Conservation (phyloP, 176 grass and related monocot genomes). For the Triticum monococcum region DNA sequence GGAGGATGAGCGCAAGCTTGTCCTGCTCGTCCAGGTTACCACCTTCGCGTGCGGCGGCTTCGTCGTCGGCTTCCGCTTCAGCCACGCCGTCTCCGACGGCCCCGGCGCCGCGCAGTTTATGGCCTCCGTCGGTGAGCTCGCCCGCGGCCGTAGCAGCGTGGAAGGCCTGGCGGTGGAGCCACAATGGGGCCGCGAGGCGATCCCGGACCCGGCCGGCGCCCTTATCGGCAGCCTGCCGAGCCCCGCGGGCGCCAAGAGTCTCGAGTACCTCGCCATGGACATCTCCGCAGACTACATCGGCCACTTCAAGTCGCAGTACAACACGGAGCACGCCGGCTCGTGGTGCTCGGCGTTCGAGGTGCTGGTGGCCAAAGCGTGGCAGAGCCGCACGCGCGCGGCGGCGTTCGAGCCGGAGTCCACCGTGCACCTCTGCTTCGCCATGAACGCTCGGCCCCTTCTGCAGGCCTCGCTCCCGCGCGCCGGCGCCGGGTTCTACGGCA, state of each 20-base stretch:
- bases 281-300: constrained; percentile 64
- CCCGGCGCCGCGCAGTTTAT: constrained; percentile 80
- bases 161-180: constrained; percentile 16
- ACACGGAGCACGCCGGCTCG: neutral
- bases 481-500: constrained; percentile 73
- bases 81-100: constrained; percentile 73
- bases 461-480: constrained; percentile 34
- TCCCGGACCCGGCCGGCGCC: constrained; percentile 44
- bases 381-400: constrained; percentile 59
- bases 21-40: constrained; percentile 90
- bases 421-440: constrained; percentile 76
- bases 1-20: constrained; percentile 35
- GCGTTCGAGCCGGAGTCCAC: constrained; percentile 35
- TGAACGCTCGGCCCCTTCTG: constrained; percentile 69
- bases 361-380: constrained; percentile 79
- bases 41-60: constrained; percentile 70
- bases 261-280: constrained; percentile 71
- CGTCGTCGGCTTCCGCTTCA: constrained; percentile 79
- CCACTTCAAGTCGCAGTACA: constrained; percentile 58
- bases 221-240: constrained; percentile 43
- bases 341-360: constrained; percentile 88
- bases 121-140: constrained; percentile 55
- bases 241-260: constrained; percentile 37
- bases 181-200: constrained; percentile 55
- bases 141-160: constrained; percentile 27